Percentiles rank a stretch among this genome's conserved stretches.
Conservation (phyloP, 2,329 filamentous ascomycete genomes). For the Ciborinia camelliae region DNA sequence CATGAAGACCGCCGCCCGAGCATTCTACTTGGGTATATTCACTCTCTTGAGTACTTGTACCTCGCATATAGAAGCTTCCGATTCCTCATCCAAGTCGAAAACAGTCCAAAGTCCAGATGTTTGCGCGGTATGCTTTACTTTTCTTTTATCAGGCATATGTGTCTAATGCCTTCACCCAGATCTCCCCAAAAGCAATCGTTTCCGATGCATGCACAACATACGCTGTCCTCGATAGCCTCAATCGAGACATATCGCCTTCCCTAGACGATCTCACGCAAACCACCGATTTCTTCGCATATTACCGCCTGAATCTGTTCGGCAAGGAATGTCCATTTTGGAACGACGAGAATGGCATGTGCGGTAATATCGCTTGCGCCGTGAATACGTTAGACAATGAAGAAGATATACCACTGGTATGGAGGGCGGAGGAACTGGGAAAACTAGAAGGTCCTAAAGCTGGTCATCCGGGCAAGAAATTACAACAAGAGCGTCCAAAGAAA, state of each 20-base stretch:
- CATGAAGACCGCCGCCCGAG: slow-evolving; percentile 52
- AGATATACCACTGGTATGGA: slow-evolving; percentile 88
- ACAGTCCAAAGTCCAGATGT: slow-evolving; percentile 40
- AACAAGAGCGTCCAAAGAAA: slow-evolving; percentile 64
- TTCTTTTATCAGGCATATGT: slow-evolving; percentile 33
- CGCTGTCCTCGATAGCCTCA: slow-evolving; percentile 81
- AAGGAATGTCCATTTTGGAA: slow-evolving; percentile 96
- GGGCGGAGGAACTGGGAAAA: slow-evolving; percentile 86
- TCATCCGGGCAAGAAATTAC: slow-evolving; percentile 75
- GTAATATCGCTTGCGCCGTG: slow-evolving; percentile 94
- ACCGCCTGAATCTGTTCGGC: slow-evolving; percentile 90
- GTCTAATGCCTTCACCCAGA: slow-evolving; percentile 52
- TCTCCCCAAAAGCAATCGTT: slow-evolving; percentile 84
- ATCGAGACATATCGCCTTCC: slow-evolving; percentile 69
- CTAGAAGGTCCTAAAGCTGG: slow-evolving; percentile 86
- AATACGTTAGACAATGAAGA: slow-evolving; percentile 94
- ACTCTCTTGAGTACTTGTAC: slow-evolving; percentile 50
- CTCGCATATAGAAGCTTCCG: slow-evolving; percentile 41
- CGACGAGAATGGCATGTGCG: slow-evolving; percentile 90
- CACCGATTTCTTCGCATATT: slow-evolving; percentile 98
- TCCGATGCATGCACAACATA: slow-evolving; percentile 95
- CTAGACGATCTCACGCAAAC: slow-evolving; percentile 77
- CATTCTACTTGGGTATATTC: slow-evolving; percentile 62
- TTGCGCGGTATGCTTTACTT: slow-evolving; percentile 39
- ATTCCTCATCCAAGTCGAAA: slow-evolving; percentile 33